Conservation (phyloP, 352 stramenopile genomes). For the Thraustotheca clavata region DNA sequence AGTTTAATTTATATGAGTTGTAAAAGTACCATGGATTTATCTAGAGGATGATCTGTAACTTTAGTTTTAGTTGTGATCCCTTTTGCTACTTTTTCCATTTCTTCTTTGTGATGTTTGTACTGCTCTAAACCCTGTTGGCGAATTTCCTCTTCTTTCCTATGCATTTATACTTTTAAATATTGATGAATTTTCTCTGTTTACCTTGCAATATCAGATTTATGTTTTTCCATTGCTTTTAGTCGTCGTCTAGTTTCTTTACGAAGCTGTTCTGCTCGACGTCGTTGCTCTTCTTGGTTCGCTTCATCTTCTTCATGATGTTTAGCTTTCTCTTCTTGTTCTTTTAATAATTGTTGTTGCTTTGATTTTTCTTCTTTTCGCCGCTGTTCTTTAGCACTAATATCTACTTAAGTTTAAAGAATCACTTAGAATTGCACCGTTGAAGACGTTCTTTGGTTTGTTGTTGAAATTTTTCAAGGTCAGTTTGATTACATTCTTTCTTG, state of each 20-base stretch:
- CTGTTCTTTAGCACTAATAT: constrained; percentile 2
- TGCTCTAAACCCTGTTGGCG: constrained; percentile 41
- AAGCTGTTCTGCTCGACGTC: constrained; percentile 33
- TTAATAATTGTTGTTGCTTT: background rate
- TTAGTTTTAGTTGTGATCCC: constrained; percentile 24
- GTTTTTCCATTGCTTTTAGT: constrained; percentile 34
- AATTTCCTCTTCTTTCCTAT: constrained; percentile 40
- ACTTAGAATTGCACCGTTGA: background rate
- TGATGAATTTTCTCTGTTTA: constrained; percentile 18
- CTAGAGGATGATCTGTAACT: too few relatives aligned
- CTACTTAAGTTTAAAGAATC: background rate
- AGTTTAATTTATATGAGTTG: too few relatives aligned
- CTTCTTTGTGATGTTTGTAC: constrained; percentile 50
- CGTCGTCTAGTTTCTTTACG: constrained; percentile 28
- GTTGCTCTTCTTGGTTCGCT: constrained; percentile 26
- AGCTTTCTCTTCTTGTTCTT: constrained; percentile 18
- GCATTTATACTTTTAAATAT: background rate
- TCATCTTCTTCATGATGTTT: constrained; percentile 22
- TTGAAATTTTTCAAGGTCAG: constrained; percentile 16
- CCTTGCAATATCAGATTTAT: constrained; percentile 40
- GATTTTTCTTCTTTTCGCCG: constrained; percentile 20
- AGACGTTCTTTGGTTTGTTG: constrained; percentile 17
- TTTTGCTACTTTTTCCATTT: constrained; percentile 52
- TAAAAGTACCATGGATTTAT: too few relatives aligned
- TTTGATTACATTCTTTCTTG: background rate